A percentile compares a stretch with the other conserved stretches of the same genome.
These are phyloP conservation scores for Silene latifolia DNA, from an alignment of 148 eudicot species.

Conservation along the genomic window DNA sequence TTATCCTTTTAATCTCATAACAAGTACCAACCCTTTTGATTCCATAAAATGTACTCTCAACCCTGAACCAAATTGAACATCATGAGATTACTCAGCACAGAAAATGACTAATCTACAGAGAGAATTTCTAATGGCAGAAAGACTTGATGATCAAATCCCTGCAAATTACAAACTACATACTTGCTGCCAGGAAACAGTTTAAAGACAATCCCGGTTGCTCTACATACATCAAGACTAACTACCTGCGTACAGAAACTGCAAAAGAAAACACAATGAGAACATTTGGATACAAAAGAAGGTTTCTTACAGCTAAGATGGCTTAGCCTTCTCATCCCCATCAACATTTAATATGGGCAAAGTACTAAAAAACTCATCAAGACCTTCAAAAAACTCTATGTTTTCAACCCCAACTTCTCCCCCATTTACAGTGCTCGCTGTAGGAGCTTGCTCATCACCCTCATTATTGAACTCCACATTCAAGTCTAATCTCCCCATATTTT, in stretches of 20 bases:
- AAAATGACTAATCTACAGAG: conserved; percentile 30
- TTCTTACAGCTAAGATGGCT: conserved; percentile 36
- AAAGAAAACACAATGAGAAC: conserved; percentile 17
- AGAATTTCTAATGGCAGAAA: conserved; percentile 26
- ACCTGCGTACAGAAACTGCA: conserved; percentile 33
- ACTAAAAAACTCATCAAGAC: conserved; percentile 42
- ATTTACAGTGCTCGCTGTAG: conserved; percentile 31
- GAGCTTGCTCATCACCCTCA: conserved; percentile 56
- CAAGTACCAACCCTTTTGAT: not conserved
- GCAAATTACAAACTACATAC: conserved; percentile 35
- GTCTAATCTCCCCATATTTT: conserved; percentile 52
- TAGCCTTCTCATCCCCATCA: conserved; percentile 49
- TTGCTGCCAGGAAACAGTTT: conserved; percentile 26
- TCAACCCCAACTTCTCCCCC: conserved; percentile 45
- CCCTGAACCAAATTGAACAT: conserved; percentile 22
- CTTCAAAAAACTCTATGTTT: conserved; percentile 43
- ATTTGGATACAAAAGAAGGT: conserved; percentile 13
- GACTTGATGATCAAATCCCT: conserved; percentile 30
- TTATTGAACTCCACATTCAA: conserved; percentile 61
- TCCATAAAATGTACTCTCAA: conserved; percentile 1
- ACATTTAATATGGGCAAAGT: conserved; percentile 52
- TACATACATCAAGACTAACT: conserved; percentile 37
- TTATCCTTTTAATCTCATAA: conserved; percentile 1
- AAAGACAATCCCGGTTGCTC: conserved; percentile 28
- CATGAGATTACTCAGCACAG: conserved; percentile 24